Base-by-base conservation (phyloP, 768 basidiomycete species). In the Cystobasidiopsis lactophilus region DNA sequence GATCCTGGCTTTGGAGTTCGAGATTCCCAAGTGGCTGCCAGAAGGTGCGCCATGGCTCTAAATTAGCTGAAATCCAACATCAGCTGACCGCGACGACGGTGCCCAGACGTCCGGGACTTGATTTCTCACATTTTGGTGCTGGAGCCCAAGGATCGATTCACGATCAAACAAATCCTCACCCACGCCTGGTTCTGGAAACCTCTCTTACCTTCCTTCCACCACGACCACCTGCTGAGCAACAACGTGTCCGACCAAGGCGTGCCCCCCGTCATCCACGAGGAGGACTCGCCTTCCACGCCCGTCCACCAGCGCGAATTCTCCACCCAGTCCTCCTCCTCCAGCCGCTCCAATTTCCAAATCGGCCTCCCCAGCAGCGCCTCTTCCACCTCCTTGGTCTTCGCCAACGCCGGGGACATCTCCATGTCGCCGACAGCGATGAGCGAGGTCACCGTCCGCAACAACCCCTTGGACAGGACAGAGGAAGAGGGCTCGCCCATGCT, bases 1-100 rank as follows among this genome's bases (percentile, higher is more conserved):
- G 66, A 82, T 98, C 56, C 77, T 86, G 50, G 70, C 77, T 57
- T 85, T 81, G 16, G 77, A 80, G 41, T 96, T 82, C 63, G 85
- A 91, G 57, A 83, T 95, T 62, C 88, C 86, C 5, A 75, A 78
- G 53, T 98, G 89, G 88, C 71, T 96, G 18, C 83, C 85, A 27
- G 68, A 73, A 61, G 85, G 89, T 89, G 66, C 52, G 71, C 11
- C 24, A 30, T 45, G 31, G 26, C 2, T 43, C 24, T 27, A 40
- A 24, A 27, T 57, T 29, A 30, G 40, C n/a, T 41, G 13, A n/a
- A n/a, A n/a, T n/a, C n/a, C n/a, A n/a, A n/a, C n/a, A n/a, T n/a
- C n/a, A n/a, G n/a, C n/a, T 50, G 51, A 60, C 37, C 56, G 43
- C 33, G 23, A 54, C n/a, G n/a, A 50, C 30, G 41, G 52, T 31